Evolutionary conservation across 2,329 filamentous ascomycete species (phyloP), one percentile per base, ranked within the genome.

Genomic region (Aspergillus sp.): DNA sequence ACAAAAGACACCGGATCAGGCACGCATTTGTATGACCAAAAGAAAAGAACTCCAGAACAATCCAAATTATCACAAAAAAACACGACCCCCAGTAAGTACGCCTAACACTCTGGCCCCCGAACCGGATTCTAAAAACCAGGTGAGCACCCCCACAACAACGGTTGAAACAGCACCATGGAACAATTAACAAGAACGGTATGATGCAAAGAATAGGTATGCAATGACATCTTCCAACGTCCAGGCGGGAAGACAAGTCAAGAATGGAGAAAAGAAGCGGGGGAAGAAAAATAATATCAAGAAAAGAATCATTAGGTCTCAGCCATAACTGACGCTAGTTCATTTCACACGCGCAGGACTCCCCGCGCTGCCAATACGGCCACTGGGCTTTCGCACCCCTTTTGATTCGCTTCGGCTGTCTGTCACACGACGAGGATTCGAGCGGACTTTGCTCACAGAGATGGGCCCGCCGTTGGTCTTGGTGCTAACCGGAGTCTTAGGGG

Each of bases 401-500:
- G 62, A 59, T 12, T 70, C 69, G 43, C 61, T 62, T 45, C 63
- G 62, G 52, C 58, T 63, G 39, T 70, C 68, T 2, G 67, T 67
- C 12, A 57, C 59, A 46, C 67, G 58, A 27, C 67, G 62, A 44
- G 78, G 78, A 55, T 78, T 75, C 4, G 73, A 68, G 43, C 84
- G 80, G 51, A 85, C 78, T 69, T 86, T 87, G 64, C 76, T 75
- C 56, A 85, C 65, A 49, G 71, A 70, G 66, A 71, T 74, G 64
- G 68, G 63, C 52, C 70, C 73, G 42, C 67, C 70, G 32, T 71
- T 68, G 34, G 79, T 79, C 56, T 81, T 78, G 32, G 73, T 69
- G 42, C 70, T 65, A 5, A 70, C 68, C 57, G 85, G 84, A 38
- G 76, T 75, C 50, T 81, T 79, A 1, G 67, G 65, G 26, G 53